These are phyloP conservation scores for Trifolium repens DNA, from an alignment of 306 rosid species.

Conservation along the genomic window DNA sequence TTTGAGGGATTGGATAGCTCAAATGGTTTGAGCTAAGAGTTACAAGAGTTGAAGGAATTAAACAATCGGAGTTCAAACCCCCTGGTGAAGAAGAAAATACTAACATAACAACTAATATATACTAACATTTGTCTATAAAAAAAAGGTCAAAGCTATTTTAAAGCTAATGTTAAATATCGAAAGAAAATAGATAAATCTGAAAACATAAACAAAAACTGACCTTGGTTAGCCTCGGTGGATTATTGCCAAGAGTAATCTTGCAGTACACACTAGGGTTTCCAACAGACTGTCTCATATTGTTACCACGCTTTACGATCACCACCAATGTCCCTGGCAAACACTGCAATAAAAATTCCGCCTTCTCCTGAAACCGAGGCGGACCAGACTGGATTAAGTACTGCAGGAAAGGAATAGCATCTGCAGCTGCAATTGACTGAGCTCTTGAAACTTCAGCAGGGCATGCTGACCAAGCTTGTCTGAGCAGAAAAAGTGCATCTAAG, in stretches of 20 bases:
- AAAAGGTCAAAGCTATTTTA: no score
- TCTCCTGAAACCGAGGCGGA: slow-evolving; percentile 97
- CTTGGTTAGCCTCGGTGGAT: slow-evolving; percentile 87
- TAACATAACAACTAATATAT: no score
- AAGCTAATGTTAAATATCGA: no score
- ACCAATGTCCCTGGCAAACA: slow-evolving; percentile 96
- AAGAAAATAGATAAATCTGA: not conserved
- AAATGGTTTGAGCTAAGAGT: no score
- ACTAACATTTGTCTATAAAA: no score
- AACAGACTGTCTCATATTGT: slow-evolving; percentile 97
- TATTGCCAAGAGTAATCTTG: slow-evolving; percentile 89
- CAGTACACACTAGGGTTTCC: slow-evolving; percentile 97
- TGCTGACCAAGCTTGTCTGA: slow-evolving; percentile 99
- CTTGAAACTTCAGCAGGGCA: slow-evolving; percentile 98
- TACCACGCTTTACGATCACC: slow-evolving; percentile 89
- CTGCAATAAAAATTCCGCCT: slow-evolving; percentile 93
- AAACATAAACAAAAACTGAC: slow-evolving; percentile 38
- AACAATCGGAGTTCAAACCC: no score
- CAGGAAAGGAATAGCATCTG: slow-evolving; percentile 95
- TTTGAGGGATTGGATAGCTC: not conserved
- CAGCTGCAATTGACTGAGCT: slow-evolving; percentile 97
- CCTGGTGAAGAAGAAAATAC: no score
- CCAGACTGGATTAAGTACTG: slow-evolving; percentile 97
- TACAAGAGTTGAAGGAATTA: no score
- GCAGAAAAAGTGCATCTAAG: slow-evolving; percentile 90